Base-by-base conservation (phyloP, 1,139 yeast species). In the Yamadazyma diddensiae region DNA sequence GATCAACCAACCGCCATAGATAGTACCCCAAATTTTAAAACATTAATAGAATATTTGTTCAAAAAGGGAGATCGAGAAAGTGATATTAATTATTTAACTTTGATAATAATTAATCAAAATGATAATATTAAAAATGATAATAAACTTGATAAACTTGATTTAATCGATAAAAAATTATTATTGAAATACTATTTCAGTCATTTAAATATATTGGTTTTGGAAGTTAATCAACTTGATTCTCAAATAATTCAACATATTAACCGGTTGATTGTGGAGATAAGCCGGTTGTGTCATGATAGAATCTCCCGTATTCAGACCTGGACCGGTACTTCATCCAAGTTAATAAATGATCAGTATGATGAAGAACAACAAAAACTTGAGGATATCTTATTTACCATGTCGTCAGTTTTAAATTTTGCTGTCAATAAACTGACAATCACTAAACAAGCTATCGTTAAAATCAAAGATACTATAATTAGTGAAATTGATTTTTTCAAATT, bases 301-400 rank as follows among this genome's bases (percentile, higher is more conserved):
- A 60, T 75, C 24, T 45, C 65, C 5, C 53, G 83, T 39, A 70
- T 77, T 38, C 70, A 72, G 45, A 63, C 75, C 3, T 77, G 82
- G 83, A 69, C 77, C 0, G 82, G 82, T 2, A 66, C 74, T n/a
- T 64, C 66, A 14, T 38, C 46, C 3, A 31, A 48, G 14, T 43
- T 54, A 28, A 37, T 62, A 12, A 55, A 62, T 37, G 66, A 65
- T 14, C 21, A 23, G n/a, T 34, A 22, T 29, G 30, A 33, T 18
- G n/a, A 21, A 38, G 16, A 28, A 15, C 9, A 18, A 3, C 16
- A 15, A n/a, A 43, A 50, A 47, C 36, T 53, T 37, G 30, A 50
- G 38, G 50, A 55, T 21, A 52, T 49, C 21, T 52, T 59, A 22
- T 50, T 61, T 12, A 59, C 70, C 33, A 65, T 66, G 71, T 46